Base-by-base conservation (phyloP, 257 asterid genomes). In the Scutellaria barbata region DNA sequence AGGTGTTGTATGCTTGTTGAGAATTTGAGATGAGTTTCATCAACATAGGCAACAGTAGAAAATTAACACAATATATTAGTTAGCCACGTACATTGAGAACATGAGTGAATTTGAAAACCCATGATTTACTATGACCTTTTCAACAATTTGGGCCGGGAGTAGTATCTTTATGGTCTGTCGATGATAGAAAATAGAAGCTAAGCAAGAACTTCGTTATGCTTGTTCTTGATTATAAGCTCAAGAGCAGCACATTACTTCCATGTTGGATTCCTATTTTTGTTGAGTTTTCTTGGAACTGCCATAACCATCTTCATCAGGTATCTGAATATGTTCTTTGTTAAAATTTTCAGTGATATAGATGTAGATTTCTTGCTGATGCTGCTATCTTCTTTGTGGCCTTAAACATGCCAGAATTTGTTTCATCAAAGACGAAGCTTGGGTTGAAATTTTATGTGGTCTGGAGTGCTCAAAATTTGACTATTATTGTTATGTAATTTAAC, bases 401-500 rank as follows among this genome's bases (percentile, higher is more conserved):
- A 1, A 41, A 56, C 42, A 35, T 73, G 68, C 64, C n/a, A 16
- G 69, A 30, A n/a, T 51, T n/a, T 62, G 54, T 40, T 70, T 10
- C 13, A 7, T 5, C 5, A 14, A 5, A 11, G 57, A 59, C 33
- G 18, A 6, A 25, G 18, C 4, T 16, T 70, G 46, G 67, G 14
- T 37, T 30, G n/a, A 9, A 20, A 10, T 20, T 13, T 39, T 50
- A 42, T 16, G 7, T 8, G 5, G 10, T 43, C 14, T 61, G 6
- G 6, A 30, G 3, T 8, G 2, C 37, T 25, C 10, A 6, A 11
- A 13, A 20, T 22, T 10, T 57, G 43, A 50, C 16, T 40, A 35
- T 61, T 8, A 20, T 63, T 11, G n/a, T 1, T 45, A 22, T n/a
- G 10, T 14, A 13, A 20, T 22, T 10, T 57, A 30, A 50, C 16